Evolutionary conservation across 1,284 basidiomycete species (phyloP).

Genomic region (Somion occarium): DNA sequence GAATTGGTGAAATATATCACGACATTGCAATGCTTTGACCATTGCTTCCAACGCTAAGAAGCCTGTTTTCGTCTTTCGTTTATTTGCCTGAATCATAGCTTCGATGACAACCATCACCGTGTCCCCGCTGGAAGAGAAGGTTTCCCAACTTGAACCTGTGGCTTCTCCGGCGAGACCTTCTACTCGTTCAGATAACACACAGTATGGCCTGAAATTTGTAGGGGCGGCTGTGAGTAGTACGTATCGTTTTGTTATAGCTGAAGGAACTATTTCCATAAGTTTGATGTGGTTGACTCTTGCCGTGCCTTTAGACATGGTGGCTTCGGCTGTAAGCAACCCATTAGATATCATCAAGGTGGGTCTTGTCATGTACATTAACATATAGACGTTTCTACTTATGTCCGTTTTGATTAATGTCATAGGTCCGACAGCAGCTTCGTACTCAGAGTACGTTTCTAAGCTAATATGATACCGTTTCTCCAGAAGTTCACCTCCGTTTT

Average conservation of each 20-base stretch:
- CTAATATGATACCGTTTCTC: neutral
- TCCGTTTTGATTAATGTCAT: too few species aligned
- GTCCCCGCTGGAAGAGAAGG: constrained; percentile 18
- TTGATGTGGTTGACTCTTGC: neutral
- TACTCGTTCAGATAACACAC: constrained; percentile 11
- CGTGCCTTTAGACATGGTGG: constrained; percentile 28
- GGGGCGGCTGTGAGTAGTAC: constrained; percentile 29
- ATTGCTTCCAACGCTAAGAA: neutral
- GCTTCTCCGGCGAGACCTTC: neutral
- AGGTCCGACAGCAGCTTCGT: constrained; percentile 34
- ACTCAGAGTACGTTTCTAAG: constrained; percentile 24
- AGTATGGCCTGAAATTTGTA: constrained; percentile 29
- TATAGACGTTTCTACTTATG: too few species aligned
- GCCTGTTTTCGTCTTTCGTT: neutral
- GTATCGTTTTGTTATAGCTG: constrained; percentile 2
- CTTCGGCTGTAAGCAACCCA: constrained; percentile 34
- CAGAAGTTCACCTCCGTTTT: neutral
- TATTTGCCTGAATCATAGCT: neutral
- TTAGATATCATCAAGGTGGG: constrained; percentile 31
- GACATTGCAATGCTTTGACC: neutral
- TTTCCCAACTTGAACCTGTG: constrained; percentile 11
- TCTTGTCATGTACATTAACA: too few species aligned
- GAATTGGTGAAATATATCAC: neutral
- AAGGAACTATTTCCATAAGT: neutral
- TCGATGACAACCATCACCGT: constrained; percentile 7